Base-by-base conservation (phyloP, 805 yeast species). In the Scheffersomyces coipomensis region DNA sequence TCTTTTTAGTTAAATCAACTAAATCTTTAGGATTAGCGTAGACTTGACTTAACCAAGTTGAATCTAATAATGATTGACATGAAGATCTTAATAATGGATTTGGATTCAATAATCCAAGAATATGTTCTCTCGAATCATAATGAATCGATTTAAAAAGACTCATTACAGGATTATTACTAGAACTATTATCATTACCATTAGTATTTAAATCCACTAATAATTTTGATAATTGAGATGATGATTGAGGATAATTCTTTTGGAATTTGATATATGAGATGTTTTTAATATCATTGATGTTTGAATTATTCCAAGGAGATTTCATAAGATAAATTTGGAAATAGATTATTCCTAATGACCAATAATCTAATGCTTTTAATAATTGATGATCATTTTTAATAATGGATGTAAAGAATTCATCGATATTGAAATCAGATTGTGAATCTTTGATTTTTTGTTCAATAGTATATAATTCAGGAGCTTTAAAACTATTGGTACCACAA, bases 401-500 rank as follows among this genome's bases (percentile, higher is more conserved):
- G 1, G 10, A 9, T n/a, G n/a, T 11, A n/a, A 36, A 19, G 32
- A 52, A 43, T n/a, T 45, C 36, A 13, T n/a, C 17, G 15, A 27
- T 13, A 2, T 36, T 30, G 13, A 29, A 34, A 1, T 37, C 18
- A 23, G 34, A 38, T 34, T 19, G 23, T 7, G 9, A 7, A 7
- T 33, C 47, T 6, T 45, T 36, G 6, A 49, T 35, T 7, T 46
- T 43, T 2, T 35, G 37, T 35, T 64, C 68, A 15, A 48, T 23
- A 24, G 49, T 33, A 44, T 58, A 71, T 22, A 76, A 44, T 48
- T 78, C 83, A 0, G 83, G 83, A 0, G 82, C 73, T 47, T 75
- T 78, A 56, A 75, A 78, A 5, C 78, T 69, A 18, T 63, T 63
- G 1, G 83, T 78, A 2, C 83, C 83, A 44, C 74, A 56, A 32